Evolutionary conservation across 495 filamentous ascomycete genomes (phyloP), one percentile per base, ranked within the genome.

Genomic region (Neurospora sp.): DNA sequence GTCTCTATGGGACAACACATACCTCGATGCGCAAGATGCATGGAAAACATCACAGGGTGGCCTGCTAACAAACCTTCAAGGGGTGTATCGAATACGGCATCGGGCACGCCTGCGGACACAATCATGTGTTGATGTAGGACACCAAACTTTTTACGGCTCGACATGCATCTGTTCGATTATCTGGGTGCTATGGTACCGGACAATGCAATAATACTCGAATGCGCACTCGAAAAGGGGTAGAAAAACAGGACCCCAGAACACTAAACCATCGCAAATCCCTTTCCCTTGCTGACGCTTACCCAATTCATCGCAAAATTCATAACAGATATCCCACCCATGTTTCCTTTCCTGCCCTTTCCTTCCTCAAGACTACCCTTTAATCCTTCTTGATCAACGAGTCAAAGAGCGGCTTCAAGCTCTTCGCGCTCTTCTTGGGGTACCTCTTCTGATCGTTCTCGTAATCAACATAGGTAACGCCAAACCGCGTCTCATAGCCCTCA

Each of bases 401-500:
- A 77, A 94, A 92, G 77, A 94, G 85, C 72, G 86, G 80, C 70
- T 88, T 84, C 75, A 94, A 84, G 75, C 83, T 85, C 82, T 84
- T 88, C 9, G 91, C 91, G 80, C 91, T 93, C 84, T 93, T 91
- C 88, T 94, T 94, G 39, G 91, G 91, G 70, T 90, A 86, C 46
- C 92, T 83, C 85, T 92, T 91, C 85, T 93, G 91, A 40, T 88
- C 88, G 71, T 91, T 88, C 74, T 86, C 84, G 76, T 94, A 93
- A 82, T 93, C 91, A 46, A 94, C 91, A 79, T 85, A 93, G 7
- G 91, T 93, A 66, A 93, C 90, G 46, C 91, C 91, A 76, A 94
- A 94, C 31, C 91, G 85, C n/a, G 91, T 92, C 81, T 92, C 90
- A 80, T 93, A 93, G n/a, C 91, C 91, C 76, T 94, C 91, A 69